Base-by-base conservation (phyloP, 2,329 filamentous ascomycete species). In the Penicillium sp. region DNA sequence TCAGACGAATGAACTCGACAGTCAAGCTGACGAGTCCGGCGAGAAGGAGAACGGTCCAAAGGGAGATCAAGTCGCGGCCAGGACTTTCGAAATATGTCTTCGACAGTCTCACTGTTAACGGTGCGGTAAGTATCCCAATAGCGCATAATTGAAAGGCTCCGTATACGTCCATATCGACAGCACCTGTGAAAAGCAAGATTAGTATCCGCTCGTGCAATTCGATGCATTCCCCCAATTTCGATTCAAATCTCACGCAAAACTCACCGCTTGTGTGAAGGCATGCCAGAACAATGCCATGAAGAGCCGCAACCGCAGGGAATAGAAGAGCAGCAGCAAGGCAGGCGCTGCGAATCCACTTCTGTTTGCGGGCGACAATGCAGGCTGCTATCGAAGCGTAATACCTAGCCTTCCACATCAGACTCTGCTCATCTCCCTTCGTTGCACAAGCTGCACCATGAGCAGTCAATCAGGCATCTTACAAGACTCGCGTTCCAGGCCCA, bases 61-160 rank as follows among this genome's bases (percentile, higher is more conserved):
- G 32, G 55, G 85, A 86, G 46, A 86, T 84, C 39, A 79, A 76
- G 52, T 85, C 84, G 33, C 83, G 73, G 2, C 82, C 82, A 0
- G 79, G 79, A 24, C 79, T 76, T 45, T 80, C 73, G 60, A 84
- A 85, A 59, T 86, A 86, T 0, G 82, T 86, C 12, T 67, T 67
- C 1, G 82, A 85, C 38, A 82, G 63, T 51, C 76, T 74, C 24
- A 83, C 81, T 0, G 82, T 84, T 0, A 82, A 73, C 0, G 83
- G 83, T 4, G 80, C 83, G 1, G 81, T 79, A 4, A 86, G 56
- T 12, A 85, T 81, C 9, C 81, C 83, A 34, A 86, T 82, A 0
- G 82, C 75, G 49, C 83, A 86, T 0, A 85, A 62, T 54, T 86
- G 83, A 52, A 86, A 84, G 7, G 82, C 81, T 1, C 83, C 83